Evolutionary conservation across 768 basidiomycete species (phyloP).

Genomic region (Pleurotus tuoliensis): DNA sequence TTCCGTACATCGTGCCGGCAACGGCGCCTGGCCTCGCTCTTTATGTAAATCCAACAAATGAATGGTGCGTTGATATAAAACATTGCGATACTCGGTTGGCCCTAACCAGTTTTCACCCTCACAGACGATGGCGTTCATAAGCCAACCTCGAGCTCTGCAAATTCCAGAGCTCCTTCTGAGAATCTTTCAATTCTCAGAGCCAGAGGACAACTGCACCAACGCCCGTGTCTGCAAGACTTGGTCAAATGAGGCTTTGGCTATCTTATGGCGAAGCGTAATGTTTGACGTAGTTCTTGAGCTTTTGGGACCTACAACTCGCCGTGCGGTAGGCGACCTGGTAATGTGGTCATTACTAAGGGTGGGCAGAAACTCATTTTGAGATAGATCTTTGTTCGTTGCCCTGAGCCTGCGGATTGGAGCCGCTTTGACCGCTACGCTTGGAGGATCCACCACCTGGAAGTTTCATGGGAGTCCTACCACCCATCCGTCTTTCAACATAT

Average conservation of each 20-base stretch:
- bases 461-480: not conserved
- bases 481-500: not conserved
- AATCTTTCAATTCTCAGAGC: not conserved
- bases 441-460: not conserved
- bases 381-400: not conserved
- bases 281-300: not conserved
- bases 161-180: not conserved
- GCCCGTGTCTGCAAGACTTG: not conserved
- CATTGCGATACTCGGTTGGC: too few relatives aligned
- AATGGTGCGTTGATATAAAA: too few relatives aligned
- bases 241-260: not conserved
- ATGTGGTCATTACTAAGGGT: not conserved
- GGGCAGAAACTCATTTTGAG: not conserved
- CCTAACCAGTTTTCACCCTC: too few relatives aligned
- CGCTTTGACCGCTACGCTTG: not conserved
- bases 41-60: too few relatives aligned
- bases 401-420: not conserved
- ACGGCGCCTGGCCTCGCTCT: too few relatives aligned
- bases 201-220: not conserved
- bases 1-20: too few relatives aligned
- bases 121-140: too few relatives aligned
- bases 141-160: not conserved
- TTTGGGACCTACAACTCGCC: not conserved
- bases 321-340: not conserved
- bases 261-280: not conserved